Percentiles rank a stretch among this genome's conserved stretches.
These are phyloP conservation scores for Komagataella pastoris DNA, from an alignment of 805 yeast species.

Conservation along the genomic window DNA sequence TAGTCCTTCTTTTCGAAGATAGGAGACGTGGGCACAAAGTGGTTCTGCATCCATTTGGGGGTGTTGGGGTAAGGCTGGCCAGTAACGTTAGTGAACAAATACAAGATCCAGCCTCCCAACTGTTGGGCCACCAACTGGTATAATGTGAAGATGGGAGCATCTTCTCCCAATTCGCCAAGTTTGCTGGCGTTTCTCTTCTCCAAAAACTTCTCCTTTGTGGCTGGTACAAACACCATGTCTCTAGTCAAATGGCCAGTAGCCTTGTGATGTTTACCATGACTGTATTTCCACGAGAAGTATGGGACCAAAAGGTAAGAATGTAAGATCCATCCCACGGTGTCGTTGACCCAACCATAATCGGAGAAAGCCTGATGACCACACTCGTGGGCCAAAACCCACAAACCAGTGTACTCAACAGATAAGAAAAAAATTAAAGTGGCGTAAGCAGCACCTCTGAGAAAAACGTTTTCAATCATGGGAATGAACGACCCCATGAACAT, in stretches of 20 bases:
- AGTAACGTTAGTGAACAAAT: slow-evolving; percentile 58
- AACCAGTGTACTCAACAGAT: slow-evolving; percentile 63
- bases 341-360: slow-evolving; percentile 60
- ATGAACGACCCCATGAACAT: slow-evolving; percentile 39
- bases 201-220: slow-evolving; percentile 44
- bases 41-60: slow-evolving; percentile 38
- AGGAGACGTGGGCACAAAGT: slow-evolving; percentile 63
- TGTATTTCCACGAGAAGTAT: slow-evolving; percentile 75
- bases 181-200: slow-evolving; percentile 12
- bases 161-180: slow-evolving; percentile 50
- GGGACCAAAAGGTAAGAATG: slow-evolving; percentile 76
- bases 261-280: slow-evolving; percentile 84
- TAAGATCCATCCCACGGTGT: slow-evolving; percentile 70
- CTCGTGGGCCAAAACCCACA: slow-evolving; percentile 84
- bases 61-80: slow-evolving; percentile 49
- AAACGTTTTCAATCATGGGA: slow-evolving; percentile 29
- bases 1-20: slow-evolving; percentile 63
- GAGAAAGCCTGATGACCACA: slow-evolving; percentile 86
- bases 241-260: slow-evolving; percentile 74
- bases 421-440: slow-evolving; percentile 33
- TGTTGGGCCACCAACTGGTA: slow-evolving; percentile 49
- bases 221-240: slow-evolving; percentile 80
- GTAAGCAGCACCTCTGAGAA: slow-evolving; percentile 47
- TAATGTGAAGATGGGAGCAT: slow-evolving; percentile 60
- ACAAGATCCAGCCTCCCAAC: slow-evolving; percentile 62